Conservation (phyloP, 176 grass and related monocot species). For the Dendrocalamus sinicus region DNA sequence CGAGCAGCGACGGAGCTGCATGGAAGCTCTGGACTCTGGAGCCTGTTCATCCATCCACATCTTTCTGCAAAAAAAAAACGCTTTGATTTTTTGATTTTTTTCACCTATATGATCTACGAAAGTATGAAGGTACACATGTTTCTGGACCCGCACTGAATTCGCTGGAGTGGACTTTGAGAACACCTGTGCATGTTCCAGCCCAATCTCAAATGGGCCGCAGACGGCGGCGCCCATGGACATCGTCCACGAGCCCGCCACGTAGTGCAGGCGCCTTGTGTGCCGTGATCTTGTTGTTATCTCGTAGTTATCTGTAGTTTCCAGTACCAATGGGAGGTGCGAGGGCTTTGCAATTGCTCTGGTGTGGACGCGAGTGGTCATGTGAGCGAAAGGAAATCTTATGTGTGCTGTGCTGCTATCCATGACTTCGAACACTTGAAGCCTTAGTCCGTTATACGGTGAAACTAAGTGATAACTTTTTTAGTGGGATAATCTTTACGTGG, state of each 20-base stretch:
- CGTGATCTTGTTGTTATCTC: background rate
- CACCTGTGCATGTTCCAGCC: too few relatives aligned
- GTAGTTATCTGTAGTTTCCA: too few relatives aligned
- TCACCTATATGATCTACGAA: too few relatives aligned
- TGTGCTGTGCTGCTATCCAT: background rate
- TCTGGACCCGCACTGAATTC: too few relatives aligned
- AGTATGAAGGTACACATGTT: too few relatives aligned
- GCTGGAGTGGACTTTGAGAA: too few relatives aligned
- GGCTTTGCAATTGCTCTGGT: background rate
- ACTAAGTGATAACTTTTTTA: background rate
- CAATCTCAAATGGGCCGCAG: too few relatives aligned
- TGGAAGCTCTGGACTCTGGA: too few relatives aligned
- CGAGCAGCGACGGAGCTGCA: too few relatives aligned
- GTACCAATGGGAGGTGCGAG: background rate
- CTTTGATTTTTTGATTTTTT: too few relatives aligned
- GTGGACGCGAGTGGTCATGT: background rate
- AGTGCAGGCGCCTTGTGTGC: slow-evolving; percentile 51
- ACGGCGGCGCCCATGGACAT: slow-evolving; percentile 38
- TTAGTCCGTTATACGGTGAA: background rate
- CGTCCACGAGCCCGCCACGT: slow-evolving; percentile 81
- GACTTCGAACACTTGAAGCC: background rate
- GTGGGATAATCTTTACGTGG: background rate
- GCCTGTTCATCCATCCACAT: too few relatives aligned
- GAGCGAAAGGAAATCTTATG: background rate
- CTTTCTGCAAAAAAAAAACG: too few relatives aligned